These are phyloP conservation scores for Candida pseudofarinosa DNA, from an alignment of 805 yeast species.

Conservation along the genomic window DNA sequence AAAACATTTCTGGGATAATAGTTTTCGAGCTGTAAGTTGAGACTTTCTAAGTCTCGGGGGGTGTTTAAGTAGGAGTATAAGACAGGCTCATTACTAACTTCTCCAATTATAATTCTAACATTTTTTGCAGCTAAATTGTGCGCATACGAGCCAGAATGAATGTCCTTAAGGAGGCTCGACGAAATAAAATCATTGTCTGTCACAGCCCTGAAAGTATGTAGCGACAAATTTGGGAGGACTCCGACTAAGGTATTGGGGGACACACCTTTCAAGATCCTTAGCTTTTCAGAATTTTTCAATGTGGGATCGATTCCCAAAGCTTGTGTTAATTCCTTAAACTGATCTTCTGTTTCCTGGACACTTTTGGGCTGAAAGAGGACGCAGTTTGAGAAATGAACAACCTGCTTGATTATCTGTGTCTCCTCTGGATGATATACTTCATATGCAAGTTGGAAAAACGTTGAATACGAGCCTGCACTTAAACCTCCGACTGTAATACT, in stretches of 20 bases:
- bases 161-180: constrained; percentile 23
- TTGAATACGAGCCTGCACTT: constrained; percentile 30
- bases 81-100: constrained; percentile 28
- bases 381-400: constrained; percentile 32
- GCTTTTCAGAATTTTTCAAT: neutral
- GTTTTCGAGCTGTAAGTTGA: constrained; percentile 28
- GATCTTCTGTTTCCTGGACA: constrained; percentile 28
- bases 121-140: constrained; percentile 14
- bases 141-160: constrained; percentile 24
- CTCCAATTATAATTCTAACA: constrained; percentile 26
- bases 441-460: constrained; percentile 1
- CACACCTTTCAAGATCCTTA: constrained; percentile 3
- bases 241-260: constrained; percentile 7
- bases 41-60: constrained; percentile 21
- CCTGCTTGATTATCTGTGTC: constrained; percentile 35
- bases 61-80: constrained; percentile 27
- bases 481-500: constrained; percentile 43
- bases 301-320: neutral
- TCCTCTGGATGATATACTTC: constrained; percentile 34
- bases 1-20: constrained; percentile 29
- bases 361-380: constrained; percentile 37
- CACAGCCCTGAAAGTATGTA: constrained; percentile 36
- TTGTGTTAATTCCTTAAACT: constrained; percentile 27
- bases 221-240: constrained; percentile 17
- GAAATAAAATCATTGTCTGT: constrained; percentile 36